phyloP scores from a whole-genome alignment of 1,139 yeast species.

The Blastobotrys malaysiensis region DNA sequence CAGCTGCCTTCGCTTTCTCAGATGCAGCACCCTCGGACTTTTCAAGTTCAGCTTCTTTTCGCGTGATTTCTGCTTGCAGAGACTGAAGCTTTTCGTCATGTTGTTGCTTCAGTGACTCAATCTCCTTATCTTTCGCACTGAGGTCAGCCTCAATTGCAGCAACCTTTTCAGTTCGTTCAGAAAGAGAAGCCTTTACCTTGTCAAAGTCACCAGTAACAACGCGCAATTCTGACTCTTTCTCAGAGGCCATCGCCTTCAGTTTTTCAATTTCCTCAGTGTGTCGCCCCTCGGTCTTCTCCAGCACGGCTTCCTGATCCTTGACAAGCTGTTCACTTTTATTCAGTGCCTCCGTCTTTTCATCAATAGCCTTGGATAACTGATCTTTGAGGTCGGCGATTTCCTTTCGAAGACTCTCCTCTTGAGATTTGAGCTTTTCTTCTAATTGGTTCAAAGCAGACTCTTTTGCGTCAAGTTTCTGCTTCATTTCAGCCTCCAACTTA shows the following conservation, averaged over 20 bases:
- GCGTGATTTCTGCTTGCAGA: not conserved
- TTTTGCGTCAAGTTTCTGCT: not conserved
- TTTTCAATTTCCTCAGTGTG: slow-evolving; percentile 17
- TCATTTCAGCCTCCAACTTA: not conserved
- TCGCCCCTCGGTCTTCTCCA: slow-evolving; percentile 32
- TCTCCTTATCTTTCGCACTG: not conserved
- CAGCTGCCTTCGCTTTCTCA: not conserved
- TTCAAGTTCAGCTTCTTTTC: not conserved
- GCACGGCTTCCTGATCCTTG: slow-evolving; percentile 9
- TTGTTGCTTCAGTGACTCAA: slow-evolving; percentile 5
- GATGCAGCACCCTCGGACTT: not conserved
- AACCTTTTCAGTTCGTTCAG: not conserved
- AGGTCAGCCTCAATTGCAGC: not conserved
- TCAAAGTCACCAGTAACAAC: not conserved
- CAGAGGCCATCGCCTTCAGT: slow-evolving; percentile 12
- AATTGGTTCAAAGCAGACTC: not conserved
- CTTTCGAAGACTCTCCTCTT: slow-evolving; percentile 8
- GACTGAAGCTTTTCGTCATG: not conserved
- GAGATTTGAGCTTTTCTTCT: slow-evolving; percentile 17
- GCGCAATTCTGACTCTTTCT: not conserved
- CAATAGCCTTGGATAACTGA: not conserved
- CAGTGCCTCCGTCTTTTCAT: not conserved
- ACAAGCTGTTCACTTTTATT: slow-evolving; percentile 9
- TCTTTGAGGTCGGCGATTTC: slow-evolving; percentile 15
- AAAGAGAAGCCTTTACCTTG: not conserved